Conservation (phyloP, 2,329 filamentous ascomycete genomes). For the Blumeria graminis region DNA sequence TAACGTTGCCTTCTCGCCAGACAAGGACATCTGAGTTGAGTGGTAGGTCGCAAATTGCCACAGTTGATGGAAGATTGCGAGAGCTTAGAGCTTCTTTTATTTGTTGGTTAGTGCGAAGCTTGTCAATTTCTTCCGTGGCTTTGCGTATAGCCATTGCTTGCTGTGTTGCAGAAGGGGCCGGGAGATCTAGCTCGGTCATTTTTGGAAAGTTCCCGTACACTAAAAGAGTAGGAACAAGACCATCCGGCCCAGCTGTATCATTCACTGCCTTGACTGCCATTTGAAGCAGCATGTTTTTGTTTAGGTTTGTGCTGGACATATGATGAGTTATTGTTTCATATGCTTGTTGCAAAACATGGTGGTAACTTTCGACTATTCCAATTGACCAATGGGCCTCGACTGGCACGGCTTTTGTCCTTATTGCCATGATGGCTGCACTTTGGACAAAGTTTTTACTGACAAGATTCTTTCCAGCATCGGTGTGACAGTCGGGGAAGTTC, state of each 20-base stretch:
- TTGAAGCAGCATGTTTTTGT: background rate
- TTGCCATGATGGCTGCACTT: background rate
- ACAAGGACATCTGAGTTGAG: background rate
- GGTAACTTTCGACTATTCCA: background rate
- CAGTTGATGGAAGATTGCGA: background rate
- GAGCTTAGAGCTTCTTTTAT: slow-evolving; percentile 1
- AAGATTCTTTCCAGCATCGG: background rate
- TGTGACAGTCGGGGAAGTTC: too few relatives aligned
- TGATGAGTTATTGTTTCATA: background rate
- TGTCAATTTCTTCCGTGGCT: slow-evolving; percentile 3
- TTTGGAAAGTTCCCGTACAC: background rate
- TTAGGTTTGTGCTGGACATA: background rate
- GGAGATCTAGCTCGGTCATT: background rate
- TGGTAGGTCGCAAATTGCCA: background rate
- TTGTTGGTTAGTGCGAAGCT: background rate
- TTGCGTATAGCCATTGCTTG: slow-evolving; percentile 1
- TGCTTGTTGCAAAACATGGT: background rate
- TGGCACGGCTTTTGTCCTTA: background rate
- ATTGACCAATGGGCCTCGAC: slow-evolving; percentile 1
- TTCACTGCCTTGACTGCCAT: slow-evolving; percentile 1
- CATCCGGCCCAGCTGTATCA: background rate
- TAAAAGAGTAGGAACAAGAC: background rate
- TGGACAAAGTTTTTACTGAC: background rate
- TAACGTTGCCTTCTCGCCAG: slow-evolving; percentile 1
- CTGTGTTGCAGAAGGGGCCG: background rate